Evolutionary conservation across 1,139 yeast genomes (phyloP).

Genomic region (Nematodospora anomalae): DNA sequence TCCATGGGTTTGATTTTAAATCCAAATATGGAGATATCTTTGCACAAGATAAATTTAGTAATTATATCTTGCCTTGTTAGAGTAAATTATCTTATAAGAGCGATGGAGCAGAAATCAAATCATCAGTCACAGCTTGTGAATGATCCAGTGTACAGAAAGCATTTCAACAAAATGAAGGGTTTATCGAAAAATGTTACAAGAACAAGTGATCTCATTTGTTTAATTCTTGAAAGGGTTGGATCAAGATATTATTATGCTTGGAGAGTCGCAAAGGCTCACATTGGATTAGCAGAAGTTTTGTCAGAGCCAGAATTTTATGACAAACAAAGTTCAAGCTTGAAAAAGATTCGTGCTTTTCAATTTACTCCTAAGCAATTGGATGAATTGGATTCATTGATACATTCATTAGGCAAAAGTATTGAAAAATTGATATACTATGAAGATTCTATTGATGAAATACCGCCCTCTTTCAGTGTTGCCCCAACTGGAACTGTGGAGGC

Average conservation of each 20-base stretch:
- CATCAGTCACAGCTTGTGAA: constrained; percentile 15
- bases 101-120: constrained; percentile 17
- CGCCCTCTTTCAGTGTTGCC: constrained; percentile 4
- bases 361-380: constrained; percentile 19
- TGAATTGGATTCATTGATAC: constrained; percentile 18
- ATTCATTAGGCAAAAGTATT: constrained; percentile 11
- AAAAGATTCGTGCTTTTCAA: constrained; percentile 13
- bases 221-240: constrained; percentile 20
- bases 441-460: constrained; percentile 7
- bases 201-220: constrained; percentile 13
- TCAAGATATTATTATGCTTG: constrained; percentile 55
- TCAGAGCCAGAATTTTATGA: constrained; percentile 22
- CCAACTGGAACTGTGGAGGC: not conserved
- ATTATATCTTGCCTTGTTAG: constrained; percentile 25
- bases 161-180: constrained; percentile 11
- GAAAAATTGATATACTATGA: constrained; percentile 10
- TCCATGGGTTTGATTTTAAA: constrained; percentile 26
- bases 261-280: constrained; percentile 33
- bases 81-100: constrained; percentile 19
- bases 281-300: constrained; percentile 22
- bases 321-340: constrained; percentile 10
- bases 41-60: constrained; percentile 27
- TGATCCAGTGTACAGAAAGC: constrained; percentile 16
- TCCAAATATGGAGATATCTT: constrained; percentile 24
- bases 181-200: constrained; percentile 11